Base-by-base conservation (phyloP, 768 basidiomycete species). In the Mrakia gelida region DNA sequence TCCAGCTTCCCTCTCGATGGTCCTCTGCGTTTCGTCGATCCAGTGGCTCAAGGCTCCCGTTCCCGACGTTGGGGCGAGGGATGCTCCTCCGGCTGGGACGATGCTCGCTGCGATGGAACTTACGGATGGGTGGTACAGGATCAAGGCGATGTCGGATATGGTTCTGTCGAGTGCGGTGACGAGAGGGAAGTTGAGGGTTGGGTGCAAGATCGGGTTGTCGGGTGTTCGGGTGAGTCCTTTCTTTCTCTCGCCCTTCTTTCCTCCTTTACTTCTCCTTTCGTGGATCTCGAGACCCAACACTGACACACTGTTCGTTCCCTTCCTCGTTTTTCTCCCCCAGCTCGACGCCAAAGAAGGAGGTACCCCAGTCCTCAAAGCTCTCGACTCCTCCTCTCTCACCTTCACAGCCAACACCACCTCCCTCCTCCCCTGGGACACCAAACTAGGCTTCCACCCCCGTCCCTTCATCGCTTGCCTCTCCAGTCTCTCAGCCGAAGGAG, bases 71-170 rank as follows among this genome's bases (percentile, higher is more conserved):
- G 45, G 76, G 9, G 70, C 56, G 21, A 32, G 49, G 23, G 54
- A 75, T 28, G 28, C 63, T 26, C 38, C 32, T 28, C 34, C 73
- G 21, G 52, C 43, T 23, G 63, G 43, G 13, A 38, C 62, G 43
- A 45, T 62, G 30, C n/a, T 77, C 80, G 88, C 91, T 0, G 88
- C 90, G 84, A 41, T 99, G 9, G 97, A 98, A 84, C 85, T 98
- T n/a, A 95, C 94, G 0, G 97, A 99, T 82, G 97, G 97, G 21
- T 99, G 97, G 97, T 99, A 99, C 81, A 86, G 90, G 41, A 86
- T 98, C 10, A 89, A 90, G 21, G 92, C 94, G 0, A 87, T 87
- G 67, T 86, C 93, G 18, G 97, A 98, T 84, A 85, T 85, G 28
- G 88, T 92, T 4, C 86, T 99, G 30, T 87, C 87, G 3, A 88